Evolutionary conservation across 768 basidiomycete species (phyloP).

Genomic region (Strobilomyces echinocephalus): DNA sequence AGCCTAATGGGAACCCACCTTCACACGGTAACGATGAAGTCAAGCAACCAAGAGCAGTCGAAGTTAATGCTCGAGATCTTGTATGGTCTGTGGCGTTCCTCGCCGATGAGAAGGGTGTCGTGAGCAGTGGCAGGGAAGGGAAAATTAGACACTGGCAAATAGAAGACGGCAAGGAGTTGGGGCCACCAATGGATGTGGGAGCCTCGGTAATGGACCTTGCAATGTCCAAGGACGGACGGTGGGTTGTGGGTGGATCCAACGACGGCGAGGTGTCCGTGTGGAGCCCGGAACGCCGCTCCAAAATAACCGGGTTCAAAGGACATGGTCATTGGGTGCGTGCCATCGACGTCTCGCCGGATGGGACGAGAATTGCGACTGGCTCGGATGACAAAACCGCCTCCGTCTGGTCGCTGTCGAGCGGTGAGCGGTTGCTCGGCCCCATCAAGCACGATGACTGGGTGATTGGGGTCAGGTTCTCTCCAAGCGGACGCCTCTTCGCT

Average conservation of each 20-base stretch:
- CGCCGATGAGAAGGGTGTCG: neutral
- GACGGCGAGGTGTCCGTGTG: neutral
- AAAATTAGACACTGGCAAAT: conserved; percentile 3
- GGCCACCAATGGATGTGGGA: neutral
- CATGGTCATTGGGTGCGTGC: neutral
- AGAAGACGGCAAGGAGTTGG: conserved; percentile 5
- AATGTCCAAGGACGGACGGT: conserved; percentile 2
- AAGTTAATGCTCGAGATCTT: neutral
- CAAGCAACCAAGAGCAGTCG: neutral
- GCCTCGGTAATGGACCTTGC: neutral
- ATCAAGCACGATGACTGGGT: neutral
- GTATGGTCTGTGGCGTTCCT: conserved; percentile 8
- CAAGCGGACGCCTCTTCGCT: conserved; percentile 1
- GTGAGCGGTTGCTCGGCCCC: neutral
- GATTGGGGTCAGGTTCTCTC: conserved; percentile 7
- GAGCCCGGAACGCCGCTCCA: neutral
- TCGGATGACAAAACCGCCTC: conserved; percentile 7
- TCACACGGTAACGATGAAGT: neutral
- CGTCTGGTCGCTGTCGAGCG: conserved; percentile 2
- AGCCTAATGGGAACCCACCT: neutral
- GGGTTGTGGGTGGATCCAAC: neutral
- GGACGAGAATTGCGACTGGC: neutral
- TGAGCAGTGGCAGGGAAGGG: conserved; percentile 1
- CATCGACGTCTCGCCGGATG: neutral
- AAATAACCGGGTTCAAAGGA: neutral